Percentiles rank a stretch among this genome's conserved stretches.
These are phyloP conservation scores for Capronia coronata DNA, from an alignment of 2,329 filamentous ascomycete species.

Conservation along the genomic window DNA sequence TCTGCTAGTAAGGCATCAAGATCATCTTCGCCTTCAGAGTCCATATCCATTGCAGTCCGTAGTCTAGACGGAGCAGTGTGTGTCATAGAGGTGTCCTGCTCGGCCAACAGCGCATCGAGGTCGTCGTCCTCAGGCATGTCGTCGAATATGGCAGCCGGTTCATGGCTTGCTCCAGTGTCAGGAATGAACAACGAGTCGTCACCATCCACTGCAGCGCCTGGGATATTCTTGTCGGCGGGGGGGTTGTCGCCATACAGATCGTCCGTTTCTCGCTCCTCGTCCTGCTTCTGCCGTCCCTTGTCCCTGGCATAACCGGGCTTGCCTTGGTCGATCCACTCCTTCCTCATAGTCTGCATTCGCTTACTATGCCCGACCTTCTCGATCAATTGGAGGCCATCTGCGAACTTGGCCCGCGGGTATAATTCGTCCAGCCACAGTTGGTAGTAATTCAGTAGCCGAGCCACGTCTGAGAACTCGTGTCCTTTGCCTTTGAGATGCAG, in stretches of 20 bases:
- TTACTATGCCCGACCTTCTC: constrained; percentile 90
- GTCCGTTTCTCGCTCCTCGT: constrained; percentile 14
- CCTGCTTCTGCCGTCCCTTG: constrained; percentile 8
- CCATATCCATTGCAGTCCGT: constrained; percentile 4
- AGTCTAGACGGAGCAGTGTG: not conserved
- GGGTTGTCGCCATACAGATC: constrained; percentile 11
- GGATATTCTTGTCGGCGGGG: not conserved
- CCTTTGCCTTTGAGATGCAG: constrained; percentile 74
- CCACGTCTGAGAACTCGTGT: constrained; percentile 87
- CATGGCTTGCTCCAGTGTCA: constrained; percentile 2
- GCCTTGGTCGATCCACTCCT: constrained; percentile 75
- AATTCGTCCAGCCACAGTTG: constrained; percentile 96
- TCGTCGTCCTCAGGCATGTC: constrained; percentile 19
- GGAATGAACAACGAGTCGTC: constrained; percentile 21
- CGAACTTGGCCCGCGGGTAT: constrained; percentile 89
- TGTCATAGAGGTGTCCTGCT: constrained; percentile 14
- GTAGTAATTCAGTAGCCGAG: constrained; percentile 78
- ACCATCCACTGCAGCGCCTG: not conserved
- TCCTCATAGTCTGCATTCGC: constrained; percentile 64
- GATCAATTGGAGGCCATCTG: constrained; percentile 80
- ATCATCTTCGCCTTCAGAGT: constrained; percentile 28
- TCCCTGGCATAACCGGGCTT: constrained; percentile 32
- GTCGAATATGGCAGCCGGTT: not conserved
- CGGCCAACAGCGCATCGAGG: constrained; percentile 23
- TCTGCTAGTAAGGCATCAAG: constrained; percentile 29